These are phyloP conservation scores for Hirschioporus abietinus DNA, from an alignment of 768 basidiomycete species.

Conservation along the genomic window DNA sequence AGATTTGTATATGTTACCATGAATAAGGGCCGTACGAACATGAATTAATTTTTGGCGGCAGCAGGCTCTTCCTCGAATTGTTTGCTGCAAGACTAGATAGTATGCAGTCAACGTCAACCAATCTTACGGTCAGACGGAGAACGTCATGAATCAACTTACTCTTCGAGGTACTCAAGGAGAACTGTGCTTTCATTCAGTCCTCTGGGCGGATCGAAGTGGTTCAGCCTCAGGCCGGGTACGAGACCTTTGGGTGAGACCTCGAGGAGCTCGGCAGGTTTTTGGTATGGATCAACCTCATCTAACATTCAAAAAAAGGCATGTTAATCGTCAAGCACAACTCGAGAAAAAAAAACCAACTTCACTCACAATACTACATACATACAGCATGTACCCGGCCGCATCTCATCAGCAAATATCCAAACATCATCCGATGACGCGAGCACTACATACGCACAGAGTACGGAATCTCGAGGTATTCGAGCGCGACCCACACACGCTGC, in stretches of 20 bases:
- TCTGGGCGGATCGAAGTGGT: slow-evolving; percentile 47
- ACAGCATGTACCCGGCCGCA: neutral
- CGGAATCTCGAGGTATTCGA: slow-evolving; percentile 64
- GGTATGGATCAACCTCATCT: slow-evolving; percentile 83
- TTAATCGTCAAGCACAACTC: no score
- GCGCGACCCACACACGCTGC: slow-evolving; percentile 71
- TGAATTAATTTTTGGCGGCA: slow-evolving; percentile 53
- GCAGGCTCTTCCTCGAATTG: slow-evolving; percentile 43
- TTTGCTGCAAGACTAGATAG: slow-evolving; percentile 42
- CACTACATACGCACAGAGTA: slow-evolving; percentile 48
- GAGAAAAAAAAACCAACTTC: no score
- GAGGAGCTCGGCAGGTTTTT: slow-evolving; percentile 75
- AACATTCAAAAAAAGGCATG: neutral
- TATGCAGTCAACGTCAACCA: slow-evolving; percentile 6
- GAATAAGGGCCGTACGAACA: slow-evolving; percentile 35
- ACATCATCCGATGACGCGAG: slow-evolving; percentile 14
- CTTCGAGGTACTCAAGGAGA: slow-evolving; percentile 74
- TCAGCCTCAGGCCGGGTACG: slow-evolving; percentile 63
- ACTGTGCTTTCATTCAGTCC: slow-evolving; percentile 77
- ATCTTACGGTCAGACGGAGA: slow-evolving; percentile 4
- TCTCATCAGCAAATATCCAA: slow-evolving; percentile 11
- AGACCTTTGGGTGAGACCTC: slow-evolving; percentile 79
- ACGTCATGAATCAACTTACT: slow-evolving; percentile 36
- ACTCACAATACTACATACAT: slow-evolving; percentile 34
- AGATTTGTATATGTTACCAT: slow-evolving; percentile 5